Evolutionary conservation across 257 asterid species (phyloP).

Genomic region (Nyctanthes arbortristis): DNA sequence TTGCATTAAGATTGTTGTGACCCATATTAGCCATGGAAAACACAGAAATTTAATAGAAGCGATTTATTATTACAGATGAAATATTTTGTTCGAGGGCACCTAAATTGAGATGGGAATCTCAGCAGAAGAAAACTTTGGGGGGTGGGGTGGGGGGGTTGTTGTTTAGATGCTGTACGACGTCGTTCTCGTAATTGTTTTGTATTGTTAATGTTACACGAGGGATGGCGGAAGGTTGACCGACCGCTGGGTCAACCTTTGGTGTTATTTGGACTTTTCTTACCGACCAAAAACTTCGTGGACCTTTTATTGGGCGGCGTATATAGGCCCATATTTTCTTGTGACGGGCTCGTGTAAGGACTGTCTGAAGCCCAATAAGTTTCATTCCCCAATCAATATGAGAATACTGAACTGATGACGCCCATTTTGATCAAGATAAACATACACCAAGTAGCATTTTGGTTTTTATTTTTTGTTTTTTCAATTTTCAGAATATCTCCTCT

Average conservation of each 20-base stretch:
- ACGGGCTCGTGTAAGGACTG: too few relatives aligned
- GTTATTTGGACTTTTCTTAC: background rate
- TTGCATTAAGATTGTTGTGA: conserved; percentile 78
- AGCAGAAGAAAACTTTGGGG: background rate
- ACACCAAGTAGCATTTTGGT: too few relatives aligned
- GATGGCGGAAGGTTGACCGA: background rate
- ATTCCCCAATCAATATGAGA: too few relatives aligned
- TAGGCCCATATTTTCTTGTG: too few relatives aligned
- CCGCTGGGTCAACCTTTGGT: background rate
- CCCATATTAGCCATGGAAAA: conserved; percentile 48
- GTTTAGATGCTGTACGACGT: background rate
- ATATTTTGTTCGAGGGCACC: background rate
- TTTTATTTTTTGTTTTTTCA: too few relatives aligned
- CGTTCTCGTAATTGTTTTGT: background rate
- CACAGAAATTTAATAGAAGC: background rate
- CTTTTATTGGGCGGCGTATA: background rate
- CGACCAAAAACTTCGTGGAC: background rate
- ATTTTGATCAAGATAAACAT: too few relatives aligned
- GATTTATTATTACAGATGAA: background rate
- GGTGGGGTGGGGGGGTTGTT: too few relatives aligned
- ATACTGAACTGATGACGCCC: too few relatives aligned
- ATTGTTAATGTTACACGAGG: too few relatives aligned
- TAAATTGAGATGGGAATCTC: background rate
- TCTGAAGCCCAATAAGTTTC: too few relatives aligned
- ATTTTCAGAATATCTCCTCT: too few relatives aligned